Evolutionary conservation across 23 red algal genomes (phyloP).

Genomic region (Gracilariopsis chorda): DNA sequence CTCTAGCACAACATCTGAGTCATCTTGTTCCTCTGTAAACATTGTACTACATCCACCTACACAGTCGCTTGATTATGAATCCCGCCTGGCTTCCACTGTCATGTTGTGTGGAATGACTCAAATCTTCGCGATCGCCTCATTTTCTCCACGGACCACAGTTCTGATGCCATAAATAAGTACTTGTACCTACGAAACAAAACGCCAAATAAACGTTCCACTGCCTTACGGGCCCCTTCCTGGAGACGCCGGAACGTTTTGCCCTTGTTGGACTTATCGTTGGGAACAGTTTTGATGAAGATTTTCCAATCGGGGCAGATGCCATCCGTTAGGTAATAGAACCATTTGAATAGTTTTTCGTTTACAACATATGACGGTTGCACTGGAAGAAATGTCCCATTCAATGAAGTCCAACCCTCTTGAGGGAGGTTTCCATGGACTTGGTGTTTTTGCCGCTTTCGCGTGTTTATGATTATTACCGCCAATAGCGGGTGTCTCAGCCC

Average conservation of each 20-base stretch:
- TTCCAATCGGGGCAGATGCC: slow-evolving; percentile 34
- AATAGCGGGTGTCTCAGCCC: no score
- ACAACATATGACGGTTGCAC: not conserved
- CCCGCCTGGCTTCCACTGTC: slow-evolving; percentile 21
- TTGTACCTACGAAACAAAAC: not conserved
- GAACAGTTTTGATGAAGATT: slow-evolving; percentile 10
- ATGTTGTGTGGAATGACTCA: slow-evolving; percentile 23
- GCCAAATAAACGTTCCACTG: not conserved
- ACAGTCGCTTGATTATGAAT: not conserved
- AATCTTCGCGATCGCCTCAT: not conserved
- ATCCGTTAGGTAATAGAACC: slow-evolving; percentile 46
- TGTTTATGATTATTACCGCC: no score
- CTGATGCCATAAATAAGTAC: not conserved
- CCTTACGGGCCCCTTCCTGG: not conserved
- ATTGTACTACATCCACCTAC: not conserved
- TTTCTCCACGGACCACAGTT: slow-evolving; percentile 27
- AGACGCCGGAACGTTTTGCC: not conserved
- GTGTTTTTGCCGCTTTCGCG: no score
- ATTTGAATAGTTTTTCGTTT: not conserved
- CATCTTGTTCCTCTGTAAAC: not conserved
- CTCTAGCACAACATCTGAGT: not conserved
- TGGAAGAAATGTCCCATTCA: not conserved
- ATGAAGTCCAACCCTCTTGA: no score
- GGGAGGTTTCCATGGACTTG: no score
- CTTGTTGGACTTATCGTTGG: not conserved